Base-by-base conservation (phyloP, 495 filamentous ascomycete genomes). In the Penicillium ochrochloron region DNA sequence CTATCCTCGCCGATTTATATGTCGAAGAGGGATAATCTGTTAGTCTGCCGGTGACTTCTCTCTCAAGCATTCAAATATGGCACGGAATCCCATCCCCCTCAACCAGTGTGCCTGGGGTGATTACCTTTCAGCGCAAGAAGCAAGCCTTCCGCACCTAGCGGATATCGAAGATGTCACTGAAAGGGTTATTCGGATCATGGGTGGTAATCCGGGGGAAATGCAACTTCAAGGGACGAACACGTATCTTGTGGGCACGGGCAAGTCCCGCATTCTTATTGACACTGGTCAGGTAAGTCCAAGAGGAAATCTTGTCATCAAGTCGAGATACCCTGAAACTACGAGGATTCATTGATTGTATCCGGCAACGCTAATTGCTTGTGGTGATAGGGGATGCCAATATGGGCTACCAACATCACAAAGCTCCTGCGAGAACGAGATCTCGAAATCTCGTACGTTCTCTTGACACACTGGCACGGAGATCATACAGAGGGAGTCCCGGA, bases 391-490 rank as follows among this genome's bases (percentile, higher is more conserved):
- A 63, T 67, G 7, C 72, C 72, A 23, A 63, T 70, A 25, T 81
- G 78, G 77, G 66, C 67, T 10, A 66, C 69, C 12, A 58, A 70
- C 2, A 72, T 80, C n/a, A 44, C 55, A 4, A 57, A 66, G 0
- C 66, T 62, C 10, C 64, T 76, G 10, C 19, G 54, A 12, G 48
- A 70, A 25, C 34, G 37, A 5, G 76, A 83, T 9, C 79, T 88
- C 52, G 70, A 75, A 1, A 76, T 96, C 23, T 75, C 80, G 14
- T 69, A 74, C 14, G 83, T 86, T 1, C 77, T 97, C 15, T 78
- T 96, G 19, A 92, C 92, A 0, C 93, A 97, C 75, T 90, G 90
- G 89, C 93, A 96, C 75, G 83, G 78, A 23, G 93, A 97, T 72
- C 93, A 97, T 67, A 82, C 84, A 9, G 86, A 85, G 15, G 93